phyloP scores from a whole-genome alignment of 2,329 filamentous ascomycete genomes.

The Colletotrichum nymphaeae region DNA sequence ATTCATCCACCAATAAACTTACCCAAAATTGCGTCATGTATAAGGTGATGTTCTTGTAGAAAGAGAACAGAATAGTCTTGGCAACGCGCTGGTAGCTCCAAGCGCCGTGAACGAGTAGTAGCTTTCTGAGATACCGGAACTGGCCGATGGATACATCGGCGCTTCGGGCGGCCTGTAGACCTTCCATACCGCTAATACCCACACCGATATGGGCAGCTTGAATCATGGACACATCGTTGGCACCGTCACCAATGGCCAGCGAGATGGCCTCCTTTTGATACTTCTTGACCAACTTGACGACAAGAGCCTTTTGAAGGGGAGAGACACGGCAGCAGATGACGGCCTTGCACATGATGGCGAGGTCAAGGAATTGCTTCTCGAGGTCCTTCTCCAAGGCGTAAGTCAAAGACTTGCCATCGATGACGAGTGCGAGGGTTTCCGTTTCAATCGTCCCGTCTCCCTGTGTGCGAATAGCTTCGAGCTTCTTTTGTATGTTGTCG shows the following conservation, averaged over 20 bases:
- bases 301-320: conserved; percentile 94
- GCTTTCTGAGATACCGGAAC: conserved; percentile 93
- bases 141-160: conserved; percentile 96
- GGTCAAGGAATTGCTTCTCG: conserved; percentile 91
- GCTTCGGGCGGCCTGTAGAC: conserved; percentile 93
- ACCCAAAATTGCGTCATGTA: conserved; percentile 99
- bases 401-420: conserved; percentile 95
- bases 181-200: conserved; percentile 96
- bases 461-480: conserved; percentile 89
- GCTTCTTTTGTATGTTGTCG: conserved; percentile 92
- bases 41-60: conserved; percentile 98
- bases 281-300: conserved; percentile 97
- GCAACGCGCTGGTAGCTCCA: conserved; percentile 98
- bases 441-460: conserved; percentile 80
- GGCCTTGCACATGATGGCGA: conserved; percentile 97
- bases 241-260: conserved; percentile 95
- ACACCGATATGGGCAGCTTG: conserved; percentile 98
- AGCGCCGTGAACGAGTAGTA: conserved; percentile 92
- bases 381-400: conserved; percentile 93
- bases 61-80: conserved; percentile 97
- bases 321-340: conserved; percentile 98
- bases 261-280: conserved; percentile 89
- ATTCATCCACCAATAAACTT: conserved; percentile 49
- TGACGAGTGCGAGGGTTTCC: conserved; percentile 90
- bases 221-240: conserved; percentile 99